Evolutionary conservation across 1,284 basidiomycete species (phyloP).

Genomic region (Austroboletus rostrupii): DNA sequence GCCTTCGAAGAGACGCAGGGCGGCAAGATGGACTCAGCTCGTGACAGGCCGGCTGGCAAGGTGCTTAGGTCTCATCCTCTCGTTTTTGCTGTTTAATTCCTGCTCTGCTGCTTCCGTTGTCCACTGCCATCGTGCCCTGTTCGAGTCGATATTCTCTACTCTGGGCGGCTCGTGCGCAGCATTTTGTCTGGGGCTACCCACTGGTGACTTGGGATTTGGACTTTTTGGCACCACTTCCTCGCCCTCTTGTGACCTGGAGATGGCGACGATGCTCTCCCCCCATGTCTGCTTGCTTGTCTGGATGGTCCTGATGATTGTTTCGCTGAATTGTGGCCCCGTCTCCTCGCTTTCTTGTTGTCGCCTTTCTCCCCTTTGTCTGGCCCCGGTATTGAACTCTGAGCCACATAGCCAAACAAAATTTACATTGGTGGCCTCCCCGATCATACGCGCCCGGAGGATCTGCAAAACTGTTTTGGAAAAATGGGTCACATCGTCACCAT

Average conservation of each 20-base stretch:
- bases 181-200: slow-evolving; percentile 10
- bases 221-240: slow-evolving; percentile 12
- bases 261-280: slow-evolving; percentile 8
- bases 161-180: slow-evolving; percentile 16
- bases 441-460: slow-evolving; percentile 76
- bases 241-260: slow-evolving; percentile 18
- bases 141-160: slow-evolving; percentile 18
- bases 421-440: slow-evolving; percentile 85
- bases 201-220: slow-evolving; percentile 23
- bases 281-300: slow-evolving; percentile 25
- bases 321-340: slow-evolving; percentile 29
- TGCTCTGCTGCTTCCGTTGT: slow-evolving; percentile 23
- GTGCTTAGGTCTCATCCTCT: slow-evolving; percentile 74
- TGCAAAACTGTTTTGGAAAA: slow-evolving; percentile 80
- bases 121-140: slow-evolving; percentile 22
- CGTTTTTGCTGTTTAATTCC: slow-evolving; percentile 33
- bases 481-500: slow-evolving; percentile 73
- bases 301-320: slow-evolving; percentile 18
- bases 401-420: slow-evolving; percentile 81
- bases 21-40: slow-evolving; percentile 40
- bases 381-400: slow-evolving; percentile 59
- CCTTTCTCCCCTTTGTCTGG: slow-evolving; percentile 42
- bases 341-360: slow-evolving; percentile 43
- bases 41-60: slow-evolving; percentile 77
- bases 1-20: slow-evolving; percentile 37